These are phyloP conservation scores for Cercospora janseana DNA, from an alignment of 2,329 filamentous ascomycete species.

Conservation along the genomic window DNA sequence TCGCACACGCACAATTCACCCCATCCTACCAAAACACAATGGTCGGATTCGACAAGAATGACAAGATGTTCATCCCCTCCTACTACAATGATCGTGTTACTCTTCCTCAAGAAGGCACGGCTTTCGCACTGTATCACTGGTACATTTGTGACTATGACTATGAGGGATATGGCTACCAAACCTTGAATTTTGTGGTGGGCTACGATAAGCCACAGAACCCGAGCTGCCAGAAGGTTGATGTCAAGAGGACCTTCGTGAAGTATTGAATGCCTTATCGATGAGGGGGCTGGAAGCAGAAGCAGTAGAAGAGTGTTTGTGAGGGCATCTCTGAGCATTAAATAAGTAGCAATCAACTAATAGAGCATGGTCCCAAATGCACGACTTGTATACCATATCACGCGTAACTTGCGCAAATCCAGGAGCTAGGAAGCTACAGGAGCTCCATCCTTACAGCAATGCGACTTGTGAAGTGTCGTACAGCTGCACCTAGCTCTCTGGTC, in stretches of 20 bases:
- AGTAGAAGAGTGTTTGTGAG: neutral
- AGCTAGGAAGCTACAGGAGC: too few species aligned
- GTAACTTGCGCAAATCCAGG: too few species aligned
- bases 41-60: conserved; percentile 44
- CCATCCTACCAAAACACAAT: conserved; percentile 30
- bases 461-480: neutral
- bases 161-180: conserved; percentile 44
- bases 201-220: conserved; percentile 45
- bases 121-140: conserved; percentile 44
- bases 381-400: too few species aligned
- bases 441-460: too few species aligned
- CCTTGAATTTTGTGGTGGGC: conserved; percentile 46
- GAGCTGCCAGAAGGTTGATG: conserved; percentile 45
- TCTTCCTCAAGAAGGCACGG: conserved; percentile 33
- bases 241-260: conserved; percentile 29
- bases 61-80: conserved; percentile 42
- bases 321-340: too few species aligned
- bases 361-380: too few species aligned
- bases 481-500: neutral
- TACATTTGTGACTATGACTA: conserved; percentile 45
- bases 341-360: too few species aligned
- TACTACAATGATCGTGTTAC: conserved; percentile 43
- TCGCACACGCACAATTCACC: conserved; percentile 45
- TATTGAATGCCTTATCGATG: too few species aligned
- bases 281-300: too few species aligned